Conservation (phyloP, 345 rosid species). For the Kandelia obovata region DNA sequence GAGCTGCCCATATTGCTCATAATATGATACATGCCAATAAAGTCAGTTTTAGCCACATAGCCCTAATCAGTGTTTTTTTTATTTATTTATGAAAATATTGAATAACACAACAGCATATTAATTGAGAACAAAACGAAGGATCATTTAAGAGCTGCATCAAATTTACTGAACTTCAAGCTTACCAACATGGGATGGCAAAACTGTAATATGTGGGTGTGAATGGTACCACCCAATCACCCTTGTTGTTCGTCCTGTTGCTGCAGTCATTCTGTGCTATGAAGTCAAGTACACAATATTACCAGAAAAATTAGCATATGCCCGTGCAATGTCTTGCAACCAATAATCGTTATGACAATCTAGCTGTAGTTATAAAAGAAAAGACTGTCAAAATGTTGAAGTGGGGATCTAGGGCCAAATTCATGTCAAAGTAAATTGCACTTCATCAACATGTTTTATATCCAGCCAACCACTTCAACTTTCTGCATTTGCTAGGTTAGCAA, state of each 20-base stretch:
- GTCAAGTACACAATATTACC: slow-evolving; percentile 29
- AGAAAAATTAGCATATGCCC: not conserved
- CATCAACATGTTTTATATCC: not conserved
- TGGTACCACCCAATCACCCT: slow-evolving; percentile 99
- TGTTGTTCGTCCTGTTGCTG: slow-evolving; percentile 74
- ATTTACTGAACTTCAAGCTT: slow-evolving; percentile 18
- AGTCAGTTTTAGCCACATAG: too few relatives aligned
- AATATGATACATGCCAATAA: too few relatives aligned
- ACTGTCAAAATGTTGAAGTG: not conserved
- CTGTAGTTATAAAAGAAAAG: not conserved
- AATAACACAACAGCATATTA: not conserved
- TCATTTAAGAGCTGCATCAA: not conserved
- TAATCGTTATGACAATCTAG: not conserved
- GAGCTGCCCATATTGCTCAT: too few relatives aligned
- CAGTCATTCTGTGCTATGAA: slow-evolving; percentile 71
- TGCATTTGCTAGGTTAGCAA: not conserved
- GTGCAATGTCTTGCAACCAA: not conserved
- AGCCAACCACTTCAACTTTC: not conserved
- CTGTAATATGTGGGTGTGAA: slow-evolving; percentile 98
- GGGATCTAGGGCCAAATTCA: not conserved
- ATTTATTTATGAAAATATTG: too few relatives aligned
- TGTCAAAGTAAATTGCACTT: not conserved
- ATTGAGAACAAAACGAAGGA: not conserved
- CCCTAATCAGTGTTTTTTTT: too few relatives aligned
- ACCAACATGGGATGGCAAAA: slow-evolving; percentile 98